Percentiles rank a stretch among this genome's conserved stretches.
These are phyloP conservation scores for Rhizoctonia solani DNA, from an alignment of 1,284 basidiomycete species.

Conservation along the genomic window DNA sequence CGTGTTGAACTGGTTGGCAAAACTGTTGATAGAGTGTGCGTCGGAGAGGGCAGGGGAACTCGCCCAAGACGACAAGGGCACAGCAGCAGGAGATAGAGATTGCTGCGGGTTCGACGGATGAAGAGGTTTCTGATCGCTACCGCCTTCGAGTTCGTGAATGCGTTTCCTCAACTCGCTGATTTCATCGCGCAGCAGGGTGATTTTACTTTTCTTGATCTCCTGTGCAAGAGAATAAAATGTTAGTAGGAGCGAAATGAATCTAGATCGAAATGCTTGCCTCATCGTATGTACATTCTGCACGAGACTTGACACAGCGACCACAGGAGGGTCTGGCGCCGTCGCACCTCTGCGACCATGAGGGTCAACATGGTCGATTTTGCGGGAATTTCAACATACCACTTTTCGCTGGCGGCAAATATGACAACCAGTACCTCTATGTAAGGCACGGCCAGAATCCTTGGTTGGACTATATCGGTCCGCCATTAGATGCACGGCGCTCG, in stretches of 20 bases:
- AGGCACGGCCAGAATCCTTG: neutral
- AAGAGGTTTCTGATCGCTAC: neutral
- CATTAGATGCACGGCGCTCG: conserved; percentile 14
- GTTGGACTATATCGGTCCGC: conserved; percentile 14
- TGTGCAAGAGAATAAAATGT: conserved; percentile 37
- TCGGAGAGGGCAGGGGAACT: conserved; percentile 1
- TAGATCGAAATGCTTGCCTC: conserved; percentile 40
- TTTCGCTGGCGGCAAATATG: conserved; percentile 23
- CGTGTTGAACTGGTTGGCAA: conserved; percentile 6
- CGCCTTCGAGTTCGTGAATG: conserved; percentile 49
- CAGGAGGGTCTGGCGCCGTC: conserved; percentile 50
- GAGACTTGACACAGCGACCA: conserved; percentile 46
- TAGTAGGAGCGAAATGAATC: no score
- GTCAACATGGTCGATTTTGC: neutral
- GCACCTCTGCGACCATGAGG: conserved; percentile 46
- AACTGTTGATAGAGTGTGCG: neutral
- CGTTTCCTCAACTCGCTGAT: conserved; percentile 47
- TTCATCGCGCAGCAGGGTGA: conserved; percentile 47
- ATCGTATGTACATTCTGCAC: conserved; percentile 53
- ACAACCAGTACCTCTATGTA: conserved; percentile 20
- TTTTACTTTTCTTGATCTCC: conserved; percentile 35
- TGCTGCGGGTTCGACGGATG: conserved; percentile 32
- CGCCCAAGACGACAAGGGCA: conserved; percentile 46
- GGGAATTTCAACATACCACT: conserved; percentile 3
- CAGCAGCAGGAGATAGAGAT: conserved; percentile 41